Conservation (phyloP, 495 filamentous ascomycete species). For the Achaetomiella virescens region DNA sequence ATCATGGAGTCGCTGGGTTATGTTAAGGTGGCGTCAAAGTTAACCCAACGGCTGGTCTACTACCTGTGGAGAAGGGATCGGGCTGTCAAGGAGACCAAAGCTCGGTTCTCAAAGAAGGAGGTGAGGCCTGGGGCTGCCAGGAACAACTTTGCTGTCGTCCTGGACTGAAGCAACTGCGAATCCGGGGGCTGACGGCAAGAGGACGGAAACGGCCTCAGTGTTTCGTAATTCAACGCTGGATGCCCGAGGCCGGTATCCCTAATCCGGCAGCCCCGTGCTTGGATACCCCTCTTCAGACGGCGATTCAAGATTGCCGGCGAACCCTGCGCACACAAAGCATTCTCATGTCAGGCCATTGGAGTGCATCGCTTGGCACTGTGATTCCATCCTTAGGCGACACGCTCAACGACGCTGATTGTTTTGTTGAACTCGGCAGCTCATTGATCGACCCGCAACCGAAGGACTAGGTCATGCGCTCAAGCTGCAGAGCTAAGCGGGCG, state of each 20-base stretch:
- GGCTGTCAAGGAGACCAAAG: slow-evolving; percentile 14
- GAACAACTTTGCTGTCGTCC: slow-evolving; percentile 84
- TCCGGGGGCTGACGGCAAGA: not conserved
- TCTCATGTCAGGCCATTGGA: not conserved
- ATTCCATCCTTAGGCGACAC: too few relatives aligned
- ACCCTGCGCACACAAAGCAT: not conserved
- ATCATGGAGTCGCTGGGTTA: slow-evolving; percentile 81
- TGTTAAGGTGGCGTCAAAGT: slow-evolving; percentile 54
- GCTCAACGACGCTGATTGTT: too few relatives aligned
- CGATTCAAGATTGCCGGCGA: not conserved
- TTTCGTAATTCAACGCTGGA: not conserved
- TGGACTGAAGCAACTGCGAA: slow-evolving; percentile 29
- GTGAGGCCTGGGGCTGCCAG: slow-evolving; percentile 63
- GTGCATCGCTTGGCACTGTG: not conserved
- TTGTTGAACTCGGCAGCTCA: too few relatives aligned
- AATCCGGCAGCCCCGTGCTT: not conserved
- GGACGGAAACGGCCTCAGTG: not conserved
- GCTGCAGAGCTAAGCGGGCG: too few relatives aligned
- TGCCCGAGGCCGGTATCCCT: not conserved
- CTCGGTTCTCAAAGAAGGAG: slow-evolving; percentile 55
- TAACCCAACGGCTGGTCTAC: slow-evolving; percentile 78
- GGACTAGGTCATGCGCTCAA: too few relatives aligned
- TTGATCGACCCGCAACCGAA: too few relatives aligned
- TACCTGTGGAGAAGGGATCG: slow-evolving; percentile 63
- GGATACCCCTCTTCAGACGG: not conserved